Base-by-base conservation (phyloP, 2,329 filamentous ascomycete species). In the Daldinia sp. region DNA sequence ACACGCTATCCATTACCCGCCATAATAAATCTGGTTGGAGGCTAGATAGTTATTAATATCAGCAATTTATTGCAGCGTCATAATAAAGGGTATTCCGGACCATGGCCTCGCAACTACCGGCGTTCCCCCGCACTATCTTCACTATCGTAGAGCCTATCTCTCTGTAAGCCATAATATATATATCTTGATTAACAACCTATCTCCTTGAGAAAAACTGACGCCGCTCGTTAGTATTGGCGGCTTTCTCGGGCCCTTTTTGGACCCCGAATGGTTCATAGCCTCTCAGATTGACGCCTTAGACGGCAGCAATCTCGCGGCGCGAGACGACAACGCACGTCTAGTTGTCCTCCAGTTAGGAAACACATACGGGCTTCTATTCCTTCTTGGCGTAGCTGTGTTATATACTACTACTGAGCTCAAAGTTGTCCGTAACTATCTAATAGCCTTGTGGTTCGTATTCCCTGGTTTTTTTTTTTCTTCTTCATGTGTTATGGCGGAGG, bases 271-370 rank as follows among this genome's bases (percentile, higher is more conserved):
- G 80, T 92, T 92, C 74, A 83, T 90, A 63, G 77, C 80, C 17
- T 83, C 87, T 69, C 89, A 92, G 73, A 80, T 87, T 35, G 61
- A 61, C 17, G 30, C 32, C 15, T 50, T 51, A 0, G 82, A 84
- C 4, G 70, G 73, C 19, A 66, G 75, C 23, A 70, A 74, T 45
- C 69, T 76, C 8, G 56, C 78, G 10, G 69, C 74, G 19, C 72
- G 77, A 25, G 80, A 81, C 45, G 77, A 78, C 49, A 80, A 82
- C 68, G 80, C 81, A 64, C 79, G 83, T 39, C 79, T 89, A n/a
- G 77, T 91, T 25, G 84, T 87, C 45, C 81, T 85, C 69, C 88
- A 93, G 76, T 81, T 93, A 13, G 89, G 88, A 43, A 93, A 93
- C 70, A 74, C 87, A 17, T 92, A 92, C 70, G 82, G 88, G 0